These are phyloP conservation scores for Diaporthe sp. DNA, from an alignment of 2,329 filamentous ascomycete genomes.

Conservation along the genomic window DNA sequence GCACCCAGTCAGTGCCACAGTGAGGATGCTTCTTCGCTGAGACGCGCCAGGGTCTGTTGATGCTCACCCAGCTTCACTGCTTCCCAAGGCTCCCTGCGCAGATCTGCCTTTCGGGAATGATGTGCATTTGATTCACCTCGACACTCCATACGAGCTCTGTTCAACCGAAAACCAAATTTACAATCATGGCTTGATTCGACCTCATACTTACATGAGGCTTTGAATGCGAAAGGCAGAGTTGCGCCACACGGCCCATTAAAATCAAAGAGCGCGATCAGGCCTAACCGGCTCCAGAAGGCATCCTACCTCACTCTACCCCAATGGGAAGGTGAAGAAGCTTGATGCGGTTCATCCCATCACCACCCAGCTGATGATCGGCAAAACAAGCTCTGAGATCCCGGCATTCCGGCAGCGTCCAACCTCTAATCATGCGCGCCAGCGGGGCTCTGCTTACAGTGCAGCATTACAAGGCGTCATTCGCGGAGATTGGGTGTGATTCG, in stretches of 20 bases:
- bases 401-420: not conserved
- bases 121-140: too few species aligned
- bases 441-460: conserved; percentile 9
- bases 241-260: not conserved
- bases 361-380: conserved; percentile 18
- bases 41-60: too few species aligned
- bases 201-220: too few species aligned
- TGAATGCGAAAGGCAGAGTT: too few species aligned
- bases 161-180: too few species aligned
- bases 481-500: not conserved
- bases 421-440: not conserved
- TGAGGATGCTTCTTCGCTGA: too few species aligned
- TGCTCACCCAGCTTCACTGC: too few species aligned
- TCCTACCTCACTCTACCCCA: conserved; percentile 9
- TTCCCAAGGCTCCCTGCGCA: too few species aligned
- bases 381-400: conserved; percentile 14
- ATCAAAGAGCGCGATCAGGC: not conserved
- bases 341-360: conserved; percentile 5
- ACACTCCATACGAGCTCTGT: too few species aligned
- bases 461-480: not conserved
- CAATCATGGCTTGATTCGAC: too few species aligned
- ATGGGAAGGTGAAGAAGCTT: conserved; percentile 19
- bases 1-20: too few species aligned
- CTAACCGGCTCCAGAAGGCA: conserved; percentile 14
- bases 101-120: too few species aligned